Evolutionary conservation across 306 rosid species (phyloP).

Genomic region (Ammopiptanthus mongolicus): DNA sequence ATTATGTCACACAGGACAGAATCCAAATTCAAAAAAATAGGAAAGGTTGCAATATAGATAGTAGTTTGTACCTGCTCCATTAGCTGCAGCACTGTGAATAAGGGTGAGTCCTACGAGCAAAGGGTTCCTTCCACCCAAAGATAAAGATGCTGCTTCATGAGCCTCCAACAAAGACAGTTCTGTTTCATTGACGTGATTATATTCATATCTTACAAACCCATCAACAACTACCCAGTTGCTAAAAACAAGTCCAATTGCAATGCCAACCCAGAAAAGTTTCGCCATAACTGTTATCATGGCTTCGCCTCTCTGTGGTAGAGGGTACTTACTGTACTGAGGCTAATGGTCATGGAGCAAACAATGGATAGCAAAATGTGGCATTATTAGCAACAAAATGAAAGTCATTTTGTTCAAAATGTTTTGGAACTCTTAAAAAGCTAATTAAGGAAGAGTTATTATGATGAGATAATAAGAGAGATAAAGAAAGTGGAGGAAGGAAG

Average conservation of each 20-base stretch:
- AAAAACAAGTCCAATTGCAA: constrained; percentile 34
- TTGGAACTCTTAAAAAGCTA: constrained; percentile 5
- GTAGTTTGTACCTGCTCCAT: constrained; percentile 67
- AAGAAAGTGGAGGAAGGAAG: background rate
- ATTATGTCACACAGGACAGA: no score
- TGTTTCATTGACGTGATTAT: constrained; percentile 48
- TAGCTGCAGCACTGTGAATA: constrained; percentile 62
- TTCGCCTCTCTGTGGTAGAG: constrained; percentile 3
- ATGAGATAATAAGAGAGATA: background rate
- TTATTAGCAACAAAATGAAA: constrained; percentile 3
- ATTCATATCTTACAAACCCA: constrained; percentile 33
- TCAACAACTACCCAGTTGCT: constrained; percentile 45
- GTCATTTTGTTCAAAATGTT: background rate
- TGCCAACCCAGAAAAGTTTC: constrained; percentile 40
- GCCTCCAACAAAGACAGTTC: constrained; percentile 50
- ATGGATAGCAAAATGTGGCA: constrained; percentile 1
- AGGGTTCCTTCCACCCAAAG: constrained; percentile 19
- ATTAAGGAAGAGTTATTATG: constrained; percentile 13
- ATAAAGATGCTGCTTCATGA: constrained; percentile 41
- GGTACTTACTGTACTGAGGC: background rate
- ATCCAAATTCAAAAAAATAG: no score
- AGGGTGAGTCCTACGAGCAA: constrained; percentile 79
- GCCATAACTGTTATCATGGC: constrained; percentile 29
- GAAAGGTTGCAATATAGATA: background rate
- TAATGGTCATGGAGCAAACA: constrained; percentile 5